These are phyloP conservation scores for Fimicolochytrium jonesii DNA, from an alignment of 192 early-diverging fungal genomes.

Conservation along the genomic window DNA sequence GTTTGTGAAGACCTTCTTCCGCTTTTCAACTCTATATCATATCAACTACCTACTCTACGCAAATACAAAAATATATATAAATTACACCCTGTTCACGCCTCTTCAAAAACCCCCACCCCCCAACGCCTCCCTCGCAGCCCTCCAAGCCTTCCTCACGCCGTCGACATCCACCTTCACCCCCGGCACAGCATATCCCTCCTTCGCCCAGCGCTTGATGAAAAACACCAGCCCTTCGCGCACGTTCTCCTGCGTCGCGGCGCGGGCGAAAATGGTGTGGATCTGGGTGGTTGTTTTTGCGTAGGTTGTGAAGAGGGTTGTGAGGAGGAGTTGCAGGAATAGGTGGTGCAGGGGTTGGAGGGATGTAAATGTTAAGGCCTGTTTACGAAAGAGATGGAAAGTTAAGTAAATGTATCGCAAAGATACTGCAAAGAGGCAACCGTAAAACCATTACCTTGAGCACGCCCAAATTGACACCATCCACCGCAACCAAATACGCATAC, in stretches of 20 bases:
- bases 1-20: too few species aligned
- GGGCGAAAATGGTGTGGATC: constrained; percentile 23
- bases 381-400: constrained; percentile 68
- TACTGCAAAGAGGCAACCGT: background rate
- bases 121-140: constrained; percentile 60
- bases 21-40: too few species aligned
- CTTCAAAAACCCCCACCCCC: background rate
- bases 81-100: background rate
- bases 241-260: constrained; percentile 34
- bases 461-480: constrained; percentile 65
- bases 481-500: constrained; percentile 73
- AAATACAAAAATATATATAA: background rate
- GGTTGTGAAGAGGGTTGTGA: constrained; percentile 19
- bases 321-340: constrained; percentile 24
- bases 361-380: constrained; percentile 60
- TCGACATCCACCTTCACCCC: constrained; percentile 60
- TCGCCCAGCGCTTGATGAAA: constrained; percentile 76
- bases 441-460: constrained; percentile 54
- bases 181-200: constrained; percentile 50
- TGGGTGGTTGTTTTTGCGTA: background rate
- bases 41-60: too few species aligned
- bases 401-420: constrained; percentile 25
- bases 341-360: constrained; percentile 45
- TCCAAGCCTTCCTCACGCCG: constrained; percentile 62
- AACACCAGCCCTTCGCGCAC: constrained; percentile 80